Percentiles rank a stretch among this genome's conserved stretches.
Evolutionary conservation across 768 basidiomycete genomes (phyloP).

Genomic region (Pulveroboletus sp.): DNA sequence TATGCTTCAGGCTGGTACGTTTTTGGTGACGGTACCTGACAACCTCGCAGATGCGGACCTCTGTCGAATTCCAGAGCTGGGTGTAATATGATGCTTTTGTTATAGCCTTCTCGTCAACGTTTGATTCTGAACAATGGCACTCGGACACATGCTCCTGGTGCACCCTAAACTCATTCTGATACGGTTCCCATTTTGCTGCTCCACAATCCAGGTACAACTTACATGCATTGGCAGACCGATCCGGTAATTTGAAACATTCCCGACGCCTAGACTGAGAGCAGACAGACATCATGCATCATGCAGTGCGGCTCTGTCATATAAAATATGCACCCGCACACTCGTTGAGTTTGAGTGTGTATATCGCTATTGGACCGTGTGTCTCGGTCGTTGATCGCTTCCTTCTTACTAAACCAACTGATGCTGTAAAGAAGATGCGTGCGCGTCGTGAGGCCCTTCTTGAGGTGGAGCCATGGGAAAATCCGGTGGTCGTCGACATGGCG

Average conservation of each 20-base stretch:
- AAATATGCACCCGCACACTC: neutral
- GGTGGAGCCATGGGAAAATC: neutral
- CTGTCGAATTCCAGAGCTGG: no score
- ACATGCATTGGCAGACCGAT: neutral
- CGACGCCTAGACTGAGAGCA: neutral
- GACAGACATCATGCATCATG: no score
- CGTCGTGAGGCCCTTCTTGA: no score
- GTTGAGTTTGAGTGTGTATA: conserved; percentile 3
- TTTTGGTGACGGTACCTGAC: no score
- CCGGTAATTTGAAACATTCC: conserved; percentile 1
- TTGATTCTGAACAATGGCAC: neutral
- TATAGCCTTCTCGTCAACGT: neutral
- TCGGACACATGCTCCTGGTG: neutral
- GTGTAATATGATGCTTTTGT: no score
- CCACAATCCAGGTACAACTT: neutral
- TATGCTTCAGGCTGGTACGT: no score
- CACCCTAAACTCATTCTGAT: neutral
- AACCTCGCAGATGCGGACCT: no score
- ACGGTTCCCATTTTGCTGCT: neutral
- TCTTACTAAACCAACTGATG: neutral
- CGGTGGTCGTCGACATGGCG: no score
- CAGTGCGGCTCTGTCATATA: no score
- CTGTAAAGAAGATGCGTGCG: neutral
- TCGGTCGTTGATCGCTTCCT: neutral
- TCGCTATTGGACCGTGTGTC: neutral